Evolutionary conservation across 1,284 basidiomycete genomes (phyloP).

Genomic region (Sporisorium exsertum): DNA sequence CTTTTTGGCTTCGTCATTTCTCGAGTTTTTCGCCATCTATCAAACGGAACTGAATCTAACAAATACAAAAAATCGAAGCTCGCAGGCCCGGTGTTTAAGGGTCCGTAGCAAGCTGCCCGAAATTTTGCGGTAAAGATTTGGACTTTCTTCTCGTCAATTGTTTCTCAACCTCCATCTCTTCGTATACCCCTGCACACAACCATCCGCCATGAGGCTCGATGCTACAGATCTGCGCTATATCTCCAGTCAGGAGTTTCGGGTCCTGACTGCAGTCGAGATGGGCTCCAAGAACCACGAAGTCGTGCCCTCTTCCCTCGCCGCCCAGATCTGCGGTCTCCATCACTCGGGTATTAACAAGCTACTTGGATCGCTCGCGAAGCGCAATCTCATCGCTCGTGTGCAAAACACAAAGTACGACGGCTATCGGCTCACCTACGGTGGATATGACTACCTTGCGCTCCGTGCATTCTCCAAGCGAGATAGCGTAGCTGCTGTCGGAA

Average conservation of each 20-base stretch:
- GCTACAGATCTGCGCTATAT: conserved; percentile 94
- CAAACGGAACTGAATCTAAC: not conserved
- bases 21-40: not conserved
- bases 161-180: conserved; percentile 2
- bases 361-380: conserved; percentile 87
- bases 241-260: conserved; percentile 90
- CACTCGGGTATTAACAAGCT: conserved; percentile 94
- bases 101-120: conserved; percentile 1
- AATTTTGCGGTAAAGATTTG: no score
- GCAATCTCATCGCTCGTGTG: conserved; percentile 88
- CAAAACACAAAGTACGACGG: conserved; percentile 97
- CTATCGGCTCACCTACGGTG: conserved; percentile 95
- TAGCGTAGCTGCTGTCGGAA: conserved; percentile 76
- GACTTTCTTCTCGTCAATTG: not conserved
- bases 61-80: not conserved
- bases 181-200: conserved; percentile 5
- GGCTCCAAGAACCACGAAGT: conserved; percentile 98
- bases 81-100: not conserved
- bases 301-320: conserved; percentile 87
- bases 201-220: conserved; percentile 81
- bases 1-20: not conserved
- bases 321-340: conserved; percentile 88
- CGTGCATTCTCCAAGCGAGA: conserved; percentile 83
- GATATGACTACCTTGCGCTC: conserved; percentile 95
- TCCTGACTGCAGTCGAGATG: conserved; percentile 95